These are phyloP conservation scores for Russula vinacea DNA, from an alignment of 768 basidiomycete species.

Conservation along the genomic window DNA sequence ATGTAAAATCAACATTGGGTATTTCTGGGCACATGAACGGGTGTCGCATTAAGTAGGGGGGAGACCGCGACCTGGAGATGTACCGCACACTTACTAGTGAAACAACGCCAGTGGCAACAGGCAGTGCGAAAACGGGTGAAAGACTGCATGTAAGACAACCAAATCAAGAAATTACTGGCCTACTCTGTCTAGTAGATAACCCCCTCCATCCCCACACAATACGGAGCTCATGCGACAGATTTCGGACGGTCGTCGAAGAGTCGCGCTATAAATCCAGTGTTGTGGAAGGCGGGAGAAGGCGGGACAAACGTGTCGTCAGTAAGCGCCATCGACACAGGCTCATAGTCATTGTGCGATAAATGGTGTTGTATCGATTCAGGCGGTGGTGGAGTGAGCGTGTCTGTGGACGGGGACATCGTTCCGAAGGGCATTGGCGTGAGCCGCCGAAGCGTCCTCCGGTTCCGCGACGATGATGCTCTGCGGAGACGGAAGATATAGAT, in stretches of 20 bases:
- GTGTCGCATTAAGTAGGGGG: background rate
- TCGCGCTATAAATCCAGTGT: slow-evolving; percentile 13
- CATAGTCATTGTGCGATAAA: slow-evolving; percentile 49
- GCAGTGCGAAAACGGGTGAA: background rate
- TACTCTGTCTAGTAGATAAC: background rate
- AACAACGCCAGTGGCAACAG: background rate
- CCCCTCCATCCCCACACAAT: background rate
- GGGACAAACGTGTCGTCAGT: slow-evolving; percentile 41
- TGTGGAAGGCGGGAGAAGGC: slow-evolving; percentile 37
- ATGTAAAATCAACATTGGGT: slow-evolving; percentile 5
- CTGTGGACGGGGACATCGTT: slow-evolving; percentile 30
- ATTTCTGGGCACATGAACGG: slow-evolving; percentile 1
- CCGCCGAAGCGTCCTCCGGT: slow-evolving; percentile 42
- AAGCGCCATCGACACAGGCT: slow-evolving; percentile 64
- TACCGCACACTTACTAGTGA: slow-evolving; percentile 6
- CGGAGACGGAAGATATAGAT: slow-evolving; percentile 51
- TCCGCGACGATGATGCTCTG: slow-evolving; percentile 37
- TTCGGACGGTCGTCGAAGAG: slow-evolving; percentile 24
- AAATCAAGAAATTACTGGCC: background rate
- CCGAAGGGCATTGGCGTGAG: slow-evolving; percentile 59
- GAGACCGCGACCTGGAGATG: background rate
- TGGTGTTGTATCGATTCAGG: slow-evolving; percentile 21
- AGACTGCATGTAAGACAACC: background rate
- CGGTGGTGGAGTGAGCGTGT: slow-evolving; percentile 28
- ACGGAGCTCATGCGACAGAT: slow-evolving; percentile 37